Percentiles rank a stretch among this genome's conserved stretches.
Evolutionary conservation across 2,329 filamentous ascomycete species (phyloP).

Genomic region (Pestalotiopsis sp.): DNA sequence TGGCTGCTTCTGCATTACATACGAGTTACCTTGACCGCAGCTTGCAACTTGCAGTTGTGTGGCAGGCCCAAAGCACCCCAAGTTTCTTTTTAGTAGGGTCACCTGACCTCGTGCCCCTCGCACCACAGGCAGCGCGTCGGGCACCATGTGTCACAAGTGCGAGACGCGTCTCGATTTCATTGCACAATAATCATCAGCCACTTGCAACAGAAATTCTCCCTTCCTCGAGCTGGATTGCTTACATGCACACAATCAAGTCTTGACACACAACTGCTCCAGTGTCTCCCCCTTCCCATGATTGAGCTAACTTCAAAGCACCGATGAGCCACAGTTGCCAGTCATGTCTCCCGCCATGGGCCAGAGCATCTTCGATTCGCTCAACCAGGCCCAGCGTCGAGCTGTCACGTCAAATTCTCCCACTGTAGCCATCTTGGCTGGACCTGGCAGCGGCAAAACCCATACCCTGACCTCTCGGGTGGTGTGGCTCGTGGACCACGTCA

Average conservation of each 20-base stretch:
- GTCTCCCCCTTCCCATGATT: not conserved
- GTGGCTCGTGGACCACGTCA: slow-evolving; percentile 75
- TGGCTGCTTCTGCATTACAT: too few species aligned
- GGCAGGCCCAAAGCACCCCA: not conserved
- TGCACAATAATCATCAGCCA: not conserved
- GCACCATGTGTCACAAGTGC: not conserved
- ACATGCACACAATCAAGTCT: not conserved
- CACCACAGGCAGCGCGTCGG: not conserved
- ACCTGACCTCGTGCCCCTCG: slow-evolving; percentile 3
- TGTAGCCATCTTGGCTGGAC: slow-evolving; percentile 69
- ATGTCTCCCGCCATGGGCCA: slow-evolving; percentile 25
- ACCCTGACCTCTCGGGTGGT: slow-evolving; percentile 91
- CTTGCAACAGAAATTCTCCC: not conserved
- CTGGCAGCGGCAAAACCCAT: slow-evolving; percentile 87
- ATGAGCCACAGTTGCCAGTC: slow-evolving; percentile 12
- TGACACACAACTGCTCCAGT: not conserved
- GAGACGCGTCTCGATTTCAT: not conserved
- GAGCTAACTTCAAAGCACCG: slow-evolving; percentile 3
- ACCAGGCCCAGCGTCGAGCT: slow-evolving; percentile 57
- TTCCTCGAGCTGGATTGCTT: not conserved
- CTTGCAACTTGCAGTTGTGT: not conserved
- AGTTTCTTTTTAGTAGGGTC: not conserved
- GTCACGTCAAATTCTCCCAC: slow-evolving; percentile 56
- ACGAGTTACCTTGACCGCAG: not conserved
- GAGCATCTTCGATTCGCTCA: slow-evolving; percentile 51